Evolutionary conservation across 2,329 filamentous ascomycete species (phyloP).

Genomic region (Fusarium longipes): DNA sequence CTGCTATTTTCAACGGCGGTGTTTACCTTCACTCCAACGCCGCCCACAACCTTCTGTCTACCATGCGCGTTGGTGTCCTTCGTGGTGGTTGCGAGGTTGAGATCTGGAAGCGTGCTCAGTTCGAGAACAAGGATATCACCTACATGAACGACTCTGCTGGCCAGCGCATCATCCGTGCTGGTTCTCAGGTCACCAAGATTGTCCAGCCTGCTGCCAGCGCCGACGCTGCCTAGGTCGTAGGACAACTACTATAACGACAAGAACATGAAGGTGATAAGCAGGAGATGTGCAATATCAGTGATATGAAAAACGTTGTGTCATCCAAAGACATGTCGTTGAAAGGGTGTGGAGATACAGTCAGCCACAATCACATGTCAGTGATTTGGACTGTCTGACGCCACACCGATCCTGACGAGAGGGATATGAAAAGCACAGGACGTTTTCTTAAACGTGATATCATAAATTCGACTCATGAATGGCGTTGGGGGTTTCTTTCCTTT

Average conservation of each 20-base stretch:
- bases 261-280: conserved; percentile 37
- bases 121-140: conserved; percentile 84
- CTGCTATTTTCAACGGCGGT: conserved; percentile 91
- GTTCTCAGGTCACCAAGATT: conserved; percentile 86
- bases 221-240: conserved; percentile 74
- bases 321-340: conserved; percentile 30
- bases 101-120: conserved; percentile 90
- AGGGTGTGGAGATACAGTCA: conserved; percentile 25
- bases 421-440: conserved; percentile 28
- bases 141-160: conserved; percentile 84
- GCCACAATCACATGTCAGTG: conserved; percentile 39
- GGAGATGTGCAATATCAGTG: conserved; percentile 26
- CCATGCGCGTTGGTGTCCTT: conserved; percentile 88
- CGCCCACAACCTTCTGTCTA: conserved; percentile 87
- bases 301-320: conserved; percentile 20
- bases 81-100: conserved; percentile 89
- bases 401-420: conserved; percentile 8
- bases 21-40: conserved; percentile 92
- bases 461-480: conserved; percentile 46
- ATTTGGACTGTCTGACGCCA: conserved; percentile 11
- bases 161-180: conserved; percentile 85
- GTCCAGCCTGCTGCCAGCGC: conserved; percentile 82
- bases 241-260: conserved; percentile 22
- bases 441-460: conserved; percentile 33
- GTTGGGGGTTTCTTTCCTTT: conserved; percentile 42